phyloP scores from a whole-genome alignment of 805 yeast species.

The Metschnikowia noctiluminum region DNA sequence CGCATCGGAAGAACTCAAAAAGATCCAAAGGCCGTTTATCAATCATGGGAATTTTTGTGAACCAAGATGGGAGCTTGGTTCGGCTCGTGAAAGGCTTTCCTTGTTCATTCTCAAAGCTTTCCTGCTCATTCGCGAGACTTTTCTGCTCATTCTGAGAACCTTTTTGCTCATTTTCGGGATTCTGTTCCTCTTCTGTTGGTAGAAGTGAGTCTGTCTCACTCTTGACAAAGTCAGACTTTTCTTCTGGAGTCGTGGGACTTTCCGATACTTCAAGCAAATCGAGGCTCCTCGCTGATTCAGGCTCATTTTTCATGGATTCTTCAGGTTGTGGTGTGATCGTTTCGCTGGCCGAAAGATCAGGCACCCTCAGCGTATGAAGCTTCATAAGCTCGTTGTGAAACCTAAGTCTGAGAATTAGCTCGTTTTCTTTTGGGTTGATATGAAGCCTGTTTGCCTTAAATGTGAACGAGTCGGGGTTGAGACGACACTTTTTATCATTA shows the following conservation, averaged over 20 bases:
- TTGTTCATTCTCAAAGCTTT: neutral
- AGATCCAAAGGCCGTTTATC: constrained; percentile 67
- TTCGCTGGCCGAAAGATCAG: neutral
- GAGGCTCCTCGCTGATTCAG: neutral
- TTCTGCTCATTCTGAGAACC: neutral
- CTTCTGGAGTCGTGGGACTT: neutral
- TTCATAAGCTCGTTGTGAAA: constrained; percentile 47
- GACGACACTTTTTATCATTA: constrained; percentile 22
- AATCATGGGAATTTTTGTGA: constrained; percentile 55
- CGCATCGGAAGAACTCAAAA: constrained; percentile 54
- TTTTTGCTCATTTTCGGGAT: neutral
- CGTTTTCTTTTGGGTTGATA: constrained; percentile 42
- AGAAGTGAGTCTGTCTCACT: neutral
- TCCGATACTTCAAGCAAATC: neutral
- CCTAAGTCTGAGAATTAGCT: constrained; percentile 40
- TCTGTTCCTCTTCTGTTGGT: neutral
- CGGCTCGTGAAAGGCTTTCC: neutral
- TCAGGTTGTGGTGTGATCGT: neutral
- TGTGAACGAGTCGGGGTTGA: constrained; percentile 48
- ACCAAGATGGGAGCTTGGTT: constrained; percentile 21
- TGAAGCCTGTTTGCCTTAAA: constrained; percentile 50
- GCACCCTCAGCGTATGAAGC: constrained; percentile 29
- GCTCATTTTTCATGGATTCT: neutral
- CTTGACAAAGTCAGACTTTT: neutral
- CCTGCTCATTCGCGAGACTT: neutral